Base-by-base conservation (phyloP, 345 rosid species). In the Lepidium africanum region DNA sequence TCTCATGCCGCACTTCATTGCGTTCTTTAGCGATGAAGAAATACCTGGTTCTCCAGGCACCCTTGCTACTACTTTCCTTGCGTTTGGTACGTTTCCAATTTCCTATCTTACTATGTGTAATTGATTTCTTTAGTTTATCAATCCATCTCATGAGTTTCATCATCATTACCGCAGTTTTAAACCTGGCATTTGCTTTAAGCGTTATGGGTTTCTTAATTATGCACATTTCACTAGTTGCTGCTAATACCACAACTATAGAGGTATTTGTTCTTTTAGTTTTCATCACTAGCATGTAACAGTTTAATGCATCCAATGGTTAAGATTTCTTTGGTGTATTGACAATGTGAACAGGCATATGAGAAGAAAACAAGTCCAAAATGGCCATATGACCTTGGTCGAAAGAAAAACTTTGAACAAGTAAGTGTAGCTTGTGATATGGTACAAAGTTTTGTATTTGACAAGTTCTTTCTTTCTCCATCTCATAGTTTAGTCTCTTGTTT, bases 181-280 rank as follows among this genome's bases (percentile, higher is more conserved):
- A 94, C 77, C 72, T 94, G 75, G 99, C 97, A 46, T 94, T 94
- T 78, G 91, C 97, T 41, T 79, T 94, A 82, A 91, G 97, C 52
- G 96, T 94, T 23, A 50, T 94, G 81, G 99, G 99, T 50, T 94
- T 94, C 74, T 76, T 94, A 67, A 87, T 94, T 74, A 86, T 94
- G 99, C 99, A 94, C 76, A 75, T 89, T 55, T 89, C 97, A 0
- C 77, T 94, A 54, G 96, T 94, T 33, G 73, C 87, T 69, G 88
- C 82, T 36, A 94, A 94, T 72, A 94, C 99, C 63, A 91, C 99
- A 55, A 94, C 97, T 38, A 94, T 91, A 68, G 97, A 94, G 99
- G 97, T 91, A 50, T 87, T 39, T 48, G 58, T 49, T 58, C 30
- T 30, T 47, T 37, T 23, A 42, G 55, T 33, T 21, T 54, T 39